These are phyloP conservation scores for Arxiozyma bovina DNA, from an alignment of 1,139 yeast species.

Conservation along the genomic window DNA sequence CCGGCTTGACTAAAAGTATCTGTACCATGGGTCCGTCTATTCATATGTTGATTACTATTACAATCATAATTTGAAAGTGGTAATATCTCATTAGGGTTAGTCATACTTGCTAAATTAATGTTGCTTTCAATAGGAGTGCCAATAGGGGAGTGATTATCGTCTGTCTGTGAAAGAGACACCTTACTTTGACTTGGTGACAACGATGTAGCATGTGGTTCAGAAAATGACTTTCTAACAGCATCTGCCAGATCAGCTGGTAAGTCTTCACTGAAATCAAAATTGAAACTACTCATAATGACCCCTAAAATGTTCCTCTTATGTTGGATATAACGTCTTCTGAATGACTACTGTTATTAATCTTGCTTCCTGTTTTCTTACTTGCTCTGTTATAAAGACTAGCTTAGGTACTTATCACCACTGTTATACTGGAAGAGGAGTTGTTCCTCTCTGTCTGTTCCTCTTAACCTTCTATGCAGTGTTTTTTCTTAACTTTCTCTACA, in stretches of 20 bases:
- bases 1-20: not conserved
- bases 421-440: too few species aligned
- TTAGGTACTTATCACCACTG: too few species aligned
- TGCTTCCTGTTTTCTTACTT: too few species aligned
- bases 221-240: conserved; percentile 30
- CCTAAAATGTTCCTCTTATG: too few species aligned
- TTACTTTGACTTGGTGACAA: not conserved
- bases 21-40: not conserved
- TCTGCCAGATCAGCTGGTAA: conserved; percentile 22
- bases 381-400: too few species aligned
- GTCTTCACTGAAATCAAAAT: conserved; percentile 4
- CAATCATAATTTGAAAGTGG: not conserved
- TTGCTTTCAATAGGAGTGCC: conserved; percentile 9
- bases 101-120: not conserved
- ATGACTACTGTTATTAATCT: too few species aligned
- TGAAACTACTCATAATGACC: not conserved
- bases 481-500: too few species aligned
- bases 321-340: too few species aligned
- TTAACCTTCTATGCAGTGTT: too few species aligned
- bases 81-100: not conserved
- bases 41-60: not conserved
- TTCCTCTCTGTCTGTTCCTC: too few species aligned
- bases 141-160: conserved; percentile 11
- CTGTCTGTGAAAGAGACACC: not conserved
- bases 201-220: conserved; percentile 19